Percentiles rank a stretch among this genome's conserved stretches.
phyloP scores from a whole-genome alignment of 345 rosid genomes.

The Linum tenue region DNA sequence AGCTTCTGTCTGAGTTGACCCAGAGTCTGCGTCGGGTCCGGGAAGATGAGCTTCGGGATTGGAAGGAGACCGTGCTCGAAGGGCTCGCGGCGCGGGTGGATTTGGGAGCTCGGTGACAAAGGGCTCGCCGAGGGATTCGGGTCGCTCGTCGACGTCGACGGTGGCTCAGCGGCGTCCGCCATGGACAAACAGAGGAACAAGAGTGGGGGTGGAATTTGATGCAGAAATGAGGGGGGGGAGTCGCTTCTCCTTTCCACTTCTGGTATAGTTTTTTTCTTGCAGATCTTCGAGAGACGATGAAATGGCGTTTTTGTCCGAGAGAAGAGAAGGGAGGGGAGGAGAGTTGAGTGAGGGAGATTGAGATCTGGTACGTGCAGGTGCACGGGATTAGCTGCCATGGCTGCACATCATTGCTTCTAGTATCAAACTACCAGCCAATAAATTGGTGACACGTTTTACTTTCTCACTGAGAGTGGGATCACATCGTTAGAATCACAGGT shows the following conservation, averaged over 20 bases:
- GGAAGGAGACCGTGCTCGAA: conserved; percentile 97
- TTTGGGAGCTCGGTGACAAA: conserved; percentile 18
- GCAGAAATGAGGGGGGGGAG: neutral
- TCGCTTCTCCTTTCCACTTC: neutral
- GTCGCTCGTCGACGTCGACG: neutral
- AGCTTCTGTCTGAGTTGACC: conserved; percentile 60
- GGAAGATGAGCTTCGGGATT: conserved; percentile 77
- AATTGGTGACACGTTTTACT: neutral
- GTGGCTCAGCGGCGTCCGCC: conserved; percentile 1
- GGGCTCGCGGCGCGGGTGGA: conserved; percentile 85
- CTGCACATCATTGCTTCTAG: too few relatives aligned
- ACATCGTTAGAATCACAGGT: neutral
- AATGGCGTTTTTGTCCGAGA: conserved; percentile 1
- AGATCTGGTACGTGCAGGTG: neutral
- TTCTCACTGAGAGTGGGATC: neutral
- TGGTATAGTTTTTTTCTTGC: neutral
- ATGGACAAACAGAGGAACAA: neutral
- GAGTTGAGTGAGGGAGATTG: neutral
- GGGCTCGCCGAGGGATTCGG: conserved; percentile 14
- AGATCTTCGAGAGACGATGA: conserved; percentile 6
- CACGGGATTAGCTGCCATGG: neutral
- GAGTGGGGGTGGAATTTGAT: neutral
- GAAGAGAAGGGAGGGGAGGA: neutral
- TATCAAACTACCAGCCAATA: neutral
- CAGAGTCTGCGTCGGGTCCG: conserved; percentile 75